Evolutionary conservation across 345 rosid genomes (phyloP), one percentile per base, ranked within the genome.

Genomic region (Raphanus sativus): DNA sequence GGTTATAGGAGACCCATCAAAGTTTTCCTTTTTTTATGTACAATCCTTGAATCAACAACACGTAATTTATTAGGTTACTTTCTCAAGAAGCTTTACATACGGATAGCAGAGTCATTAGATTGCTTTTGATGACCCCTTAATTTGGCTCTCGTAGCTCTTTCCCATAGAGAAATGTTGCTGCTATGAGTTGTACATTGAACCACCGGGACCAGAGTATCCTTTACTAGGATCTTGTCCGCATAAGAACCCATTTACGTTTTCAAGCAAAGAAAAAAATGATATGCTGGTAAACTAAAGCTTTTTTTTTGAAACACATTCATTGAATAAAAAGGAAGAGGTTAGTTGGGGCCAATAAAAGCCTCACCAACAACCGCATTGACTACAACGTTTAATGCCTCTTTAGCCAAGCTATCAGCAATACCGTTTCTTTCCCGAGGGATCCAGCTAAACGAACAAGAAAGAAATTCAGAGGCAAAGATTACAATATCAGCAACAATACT

Each of bases 71-170:
- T 6, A 34, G 38, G 8, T 34, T 34, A 34, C 38, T 7, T 34
- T 34, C 38, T 34, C 38, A 34, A 34, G 38, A 34, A 34, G 42
- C 42, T 38, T 38, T 38, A 2, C 42, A 38, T 9, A 9, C 4
- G 11, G 42, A 38, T 38, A 38, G 4, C 42, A 38, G 42, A 38
- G 42, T 38, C 42, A 8, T 8, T 38, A 36, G 40, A 69, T 48
- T 69, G 77, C 62, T 17, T 36, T 67, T 64, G 76, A 59, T 73
- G 72, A 50, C 81, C 86, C 42, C 38, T 8, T 38, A 65, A 60
- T 52, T 75, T 76, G 86, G 79, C 89, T 87, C 56, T 85, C 90
- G 32, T 32, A 82, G 80, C 88, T 84, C 54, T 79, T 85, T 74
- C 38, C 83, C 50, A 54, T 21, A 15, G 72, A 55, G 4, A 84